These are phyloP conservation scores for Schizothecium vesticola DNA, from an alignment of 495 filamentous ascomycete species.

Conservation along the genomic window DNA sequence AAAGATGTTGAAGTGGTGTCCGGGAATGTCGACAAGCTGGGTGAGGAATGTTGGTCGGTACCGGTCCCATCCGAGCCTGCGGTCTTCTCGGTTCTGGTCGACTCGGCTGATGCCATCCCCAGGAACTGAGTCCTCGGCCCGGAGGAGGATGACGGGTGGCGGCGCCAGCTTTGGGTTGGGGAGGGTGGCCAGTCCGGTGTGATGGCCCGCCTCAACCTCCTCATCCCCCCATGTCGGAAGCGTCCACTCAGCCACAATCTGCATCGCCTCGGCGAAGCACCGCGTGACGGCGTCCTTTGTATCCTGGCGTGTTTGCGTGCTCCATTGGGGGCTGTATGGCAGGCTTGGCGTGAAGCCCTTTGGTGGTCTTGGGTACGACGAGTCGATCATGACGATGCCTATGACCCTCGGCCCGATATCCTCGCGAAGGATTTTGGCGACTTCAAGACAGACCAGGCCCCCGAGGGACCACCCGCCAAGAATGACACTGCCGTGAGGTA, in stretches of 20 bases:
- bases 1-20: slow-evolving; percentile 44
- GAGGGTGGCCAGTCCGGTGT: too few species aligned
- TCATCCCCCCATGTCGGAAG: slow-evolving; percentile 30
- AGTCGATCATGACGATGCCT: slow-evolving; percentile 45
- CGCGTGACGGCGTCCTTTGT: slow-evolving; percentile 31
- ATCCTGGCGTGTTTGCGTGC: slow-evolving; percentile 28
- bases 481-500: slow-evolving; percentile 31
- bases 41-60: slow-evolving; percentile 33
- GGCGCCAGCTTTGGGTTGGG: neutral
- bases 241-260: slow-evolving; percentile 34
- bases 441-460: slow-evolving; percentile 37
- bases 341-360: neutral
- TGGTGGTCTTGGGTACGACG: slow-evolving; percentile 22
- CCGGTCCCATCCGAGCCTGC: slow-evolving; percentile 36
- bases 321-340: slow-evolving; percentile 15
- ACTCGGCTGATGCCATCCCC: slow-evolving; percentile 26
- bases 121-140: slow-evolving; percentile 31
- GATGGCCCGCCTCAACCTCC: neutral
- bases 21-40: slow-evolving; percentile 33
- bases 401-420: slow-evolving; percentile 23
- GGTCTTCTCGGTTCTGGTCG: slow-evolving; percentile 29
- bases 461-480: slow-evolving; percentile 43
- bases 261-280: slow-evolving; percentile 33
- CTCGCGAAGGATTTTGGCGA: slow-evolving; percentile 31
- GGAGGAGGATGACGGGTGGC: slow-evolving; percentile 36